A percentile compares a stretch with the other conserved stretches of the same genome.
phyloP scores from a whole-genome alignment of 78 protist genomes.

The Neovahlkampfia damariscottae region DNA sequence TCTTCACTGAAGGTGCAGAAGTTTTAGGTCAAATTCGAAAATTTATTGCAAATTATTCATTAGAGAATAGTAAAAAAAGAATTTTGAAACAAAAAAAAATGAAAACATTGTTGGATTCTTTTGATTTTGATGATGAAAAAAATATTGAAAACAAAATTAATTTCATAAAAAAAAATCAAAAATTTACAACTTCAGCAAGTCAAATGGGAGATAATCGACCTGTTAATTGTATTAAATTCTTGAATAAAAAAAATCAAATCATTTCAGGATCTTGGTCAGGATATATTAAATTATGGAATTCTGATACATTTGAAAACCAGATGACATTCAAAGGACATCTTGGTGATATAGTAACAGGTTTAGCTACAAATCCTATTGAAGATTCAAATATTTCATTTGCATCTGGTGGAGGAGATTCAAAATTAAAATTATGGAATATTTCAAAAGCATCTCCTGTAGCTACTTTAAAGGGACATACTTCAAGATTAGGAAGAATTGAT shows the following conservation, averaged over 20 bases:
- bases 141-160: not conserved
- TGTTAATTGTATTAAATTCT: not conserved
- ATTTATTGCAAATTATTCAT: constrained; percentile 2
- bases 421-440: constrained; percentile 5
- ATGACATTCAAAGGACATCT: not conserved
- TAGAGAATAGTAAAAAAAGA: not conserved
- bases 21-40: not conserved
- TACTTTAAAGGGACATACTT: constrained; percentile 15
- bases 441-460: not conserved
- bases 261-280: constrained; percentile 1
- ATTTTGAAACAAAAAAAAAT: constrained; percentile 12
- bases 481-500: constrained; percentile 3
- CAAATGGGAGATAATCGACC: constrained; percentile 20
- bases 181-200: not conserved
- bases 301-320: not conserved
- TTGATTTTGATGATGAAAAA: not conserved
- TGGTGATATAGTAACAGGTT: constrained; percentile 8
- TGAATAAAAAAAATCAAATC: not conserved
- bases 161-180: not conserved
- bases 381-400: not conserved
- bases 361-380: constrained; percentile 2
- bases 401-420: not conserved
- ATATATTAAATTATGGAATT: not conserved
- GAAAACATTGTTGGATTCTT: not conserved
- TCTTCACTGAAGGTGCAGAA: constrained; percentile 22